phyloP scores from a whole-genome alignment of 495 filamentous ascomycete genomes.

The Penicillium bialowiezense region DNA sequence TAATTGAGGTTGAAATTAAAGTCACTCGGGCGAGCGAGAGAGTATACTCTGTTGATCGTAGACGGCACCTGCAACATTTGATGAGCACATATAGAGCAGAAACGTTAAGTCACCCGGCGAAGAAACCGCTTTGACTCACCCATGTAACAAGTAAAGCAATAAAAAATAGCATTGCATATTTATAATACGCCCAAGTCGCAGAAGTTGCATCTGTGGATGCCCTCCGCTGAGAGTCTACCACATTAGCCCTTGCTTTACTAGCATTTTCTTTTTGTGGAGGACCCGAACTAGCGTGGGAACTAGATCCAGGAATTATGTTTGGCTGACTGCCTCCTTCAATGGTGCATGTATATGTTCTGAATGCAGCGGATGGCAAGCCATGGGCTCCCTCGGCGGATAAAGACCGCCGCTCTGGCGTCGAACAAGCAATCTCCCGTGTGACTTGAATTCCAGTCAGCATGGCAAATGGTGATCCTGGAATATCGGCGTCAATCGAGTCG shows the following conservation, averaged over 20 bases:
- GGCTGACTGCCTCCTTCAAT: constrained; percentile 28
- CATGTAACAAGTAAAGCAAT: constrained; percentile 77
- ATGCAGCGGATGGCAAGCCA: constrained; percentile 6
- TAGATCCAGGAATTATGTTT: not conserved
- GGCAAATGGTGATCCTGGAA: constrained; percentile 43
- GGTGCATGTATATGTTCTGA: constrained; percentile 36
- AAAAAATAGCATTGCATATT: constrained; percentile 86
- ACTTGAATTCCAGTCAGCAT: constrained; percentile 60
- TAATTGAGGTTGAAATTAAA: constrained; percentile 62
- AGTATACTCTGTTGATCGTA: constrained; percentile 73
- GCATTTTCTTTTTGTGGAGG: constrained; percentile 3
- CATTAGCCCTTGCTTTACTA: constrained; percentile 9
- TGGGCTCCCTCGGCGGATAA: not conserved
- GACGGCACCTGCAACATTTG: constrained; percentile 58
- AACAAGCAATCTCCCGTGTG: constrained; percentile 35
- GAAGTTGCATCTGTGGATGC: constrained; percentile 25
- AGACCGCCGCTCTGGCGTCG: constrained; percentile 9
- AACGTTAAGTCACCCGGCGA: too few relatives aligned
- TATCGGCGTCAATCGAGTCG: constrained; percentile 33
- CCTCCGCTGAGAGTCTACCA: constrained; percentile 19
- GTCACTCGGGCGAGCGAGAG: constrained; percentile 52
- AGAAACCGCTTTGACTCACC: constrained; percentile 51
- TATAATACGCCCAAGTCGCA: constrained; percentile 72
- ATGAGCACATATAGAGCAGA: constrained; percentile 6
- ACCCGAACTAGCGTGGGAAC: not conserved